Evolutionary conservation across 768 basidiomycete species (phyloP), one percentile per base, ranked within the genome.

Genomic region (Agrocybe chaxingu): DNA sequence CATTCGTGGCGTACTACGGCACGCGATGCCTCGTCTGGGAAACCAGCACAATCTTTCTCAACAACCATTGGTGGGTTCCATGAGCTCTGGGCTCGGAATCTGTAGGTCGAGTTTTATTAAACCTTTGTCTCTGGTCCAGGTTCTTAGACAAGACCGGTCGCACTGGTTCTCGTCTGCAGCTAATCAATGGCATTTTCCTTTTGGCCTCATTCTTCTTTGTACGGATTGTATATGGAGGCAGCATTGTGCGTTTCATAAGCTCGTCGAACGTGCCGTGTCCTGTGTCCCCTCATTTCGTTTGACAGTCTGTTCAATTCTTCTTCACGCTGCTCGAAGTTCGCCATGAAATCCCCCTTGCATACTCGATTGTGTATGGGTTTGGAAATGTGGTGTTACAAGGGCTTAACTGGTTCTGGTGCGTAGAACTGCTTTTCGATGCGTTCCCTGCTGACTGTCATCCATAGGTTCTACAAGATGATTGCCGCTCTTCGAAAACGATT

Each of bases 1-100:
- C 92, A 4, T 93, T 92, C 66, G 71, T 89, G 36, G 81, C 85
- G 7, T 95, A 92, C 65, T 92, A 84, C 58, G 87, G 77, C 10
- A 72, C 82, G 2, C 77, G 89, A 11, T 94, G 87, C 68, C 69
- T 95, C 30, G 70, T 92, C 8, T 92, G 91, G 92, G 92, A 93
- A 68, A 71, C 81, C 13, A 88, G 85, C 70, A 95, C 92, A 0
- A 80, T 92, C 51, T 92, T 95, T 69, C 72, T 96, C 54, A 89
- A 96, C 59, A 81, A 89, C 48, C 90, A 94, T 55, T 93, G 91
- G 91, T 92, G 57, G 53, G 73, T 50, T 35, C 9, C 12, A 19
- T 30, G n/a, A 10, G 35, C 2, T 36, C 24, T 38, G 8, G 3
- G 24, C 24, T 24, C 24, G 24, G 30, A 24, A 64, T 42, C 34